Base-by-base conservation (phyloP, 2,329 filamentous ascomycete species). In the Ophiostoma sp. region DNA sequence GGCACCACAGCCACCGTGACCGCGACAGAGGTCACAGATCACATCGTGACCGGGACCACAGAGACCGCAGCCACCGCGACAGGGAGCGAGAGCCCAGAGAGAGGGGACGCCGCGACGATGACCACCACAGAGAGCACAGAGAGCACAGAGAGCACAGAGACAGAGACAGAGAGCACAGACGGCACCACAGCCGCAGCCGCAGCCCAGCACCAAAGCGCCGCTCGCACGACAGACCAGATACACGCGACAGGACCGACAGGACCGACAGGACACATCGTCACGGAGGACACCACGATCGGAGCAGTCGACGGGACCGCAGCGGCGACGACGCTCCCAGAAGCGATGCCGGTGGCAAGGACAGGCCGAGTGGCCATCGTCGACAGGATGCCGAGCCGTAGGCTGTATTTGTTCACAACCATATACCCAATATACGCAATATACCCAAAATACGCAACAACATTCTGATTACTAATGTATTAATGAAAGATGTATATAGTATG, bases 91-190 rank as follows among this genome's bases (percentile, higher is more conserved):
- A 62, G 13, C 39, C 35, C 0, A 36, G n/a, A 27, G 27, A 64
- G 7, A 35, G 66, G 74, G 71, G 71, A 69, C 76, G 77, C 74
- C 64, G 79, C 76, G 73, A 77, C 73, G 76, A 77, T 23, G 75
- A 78, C 6, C 76, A 78, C 6, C 77, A 76, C 33, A 60, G 66
- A 44, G 60, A 48, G 1, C 33, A 15, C 39, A 41, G 39, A 41
- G 39, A 48, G 1, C 33, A 15, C 39, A 41, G 39, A 41, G 39
- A 41, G 3, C 39, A 41, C 39, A 13, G 39, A 13, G 39, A 41
- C 39, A 41, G 39, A 41, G 39, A 41, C 39, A 0, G 1, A 31
- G 27, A 35, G 8, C 35, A 66, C 62, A 33, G 48, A 54, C 44
- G 44, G 8, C 39, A 27, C 10, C 44, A 48, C 44, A 54, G 33